These are phyloP conservation scores for Epichloe typhina DNA, from an alignment of 2,329 filamentous ascomycete genomes.

Conservation along the genomic window DNA sequence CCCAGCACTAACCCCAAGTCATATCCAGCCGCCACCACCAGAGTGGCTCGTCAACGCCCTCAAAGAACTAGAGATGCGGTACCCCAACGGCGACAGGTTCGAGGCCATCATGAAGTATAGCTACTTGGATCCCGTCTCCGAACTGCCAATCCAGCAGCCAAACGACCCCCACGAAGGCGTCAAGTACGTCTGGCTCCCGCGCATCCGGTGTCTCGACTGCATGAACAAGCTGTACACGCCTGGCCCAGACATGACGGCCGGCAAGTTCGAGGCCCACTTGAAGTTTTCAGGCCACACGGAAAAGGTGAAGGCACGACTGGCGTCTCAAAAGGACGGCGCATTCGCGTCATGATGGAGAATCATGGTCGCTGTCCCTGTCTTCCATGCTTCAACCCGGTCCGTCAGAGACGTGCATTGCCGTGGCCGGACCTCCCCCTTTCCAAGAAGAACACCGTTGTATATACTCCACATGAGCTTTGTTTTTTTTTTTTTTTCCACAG, in stretches of 20 bases:
- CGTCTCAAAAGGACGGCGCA: slow-evolving; percentile 9
- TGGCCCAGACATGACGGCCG: slow-evolving; percentile 69
- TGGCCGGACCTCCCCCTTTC: no score
- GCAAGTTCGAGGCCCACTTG: slow-evolving; percentile 87
- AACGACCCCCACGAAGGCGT: slow-evolving; percentile 47
- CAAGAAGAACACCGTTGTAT: not conserved
- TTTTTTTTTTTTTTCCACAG: no score
- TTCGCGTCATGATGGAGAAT: not conserved
- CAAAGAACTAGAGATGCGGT: slow-evolving; percentile 53
- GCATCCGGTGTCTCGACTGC: slow-evolving; percentile 86
- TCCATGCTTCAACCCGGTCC: not conserved
- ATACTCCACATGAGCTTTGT: no score
- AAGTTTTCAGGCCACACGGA: slow-evolving; percentile 72
- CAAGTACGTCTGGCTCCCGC: slow-evolving; percentile 72
- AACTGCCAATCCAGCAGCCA: slow-evolving; percentile 46
- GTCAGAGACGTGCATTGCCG: no score
- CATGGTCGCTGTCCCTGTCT: not conserved
- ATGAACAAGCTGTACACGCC: slow-evolving; percentile 90
- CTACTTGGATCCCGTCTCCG: slow-evolving; percentile 60
- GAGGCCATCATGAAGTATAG: slow-evolving; percentile 87
- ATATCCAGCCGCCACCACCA: slow-evolving; percentile 62
- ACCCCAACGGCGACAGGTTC: slow-evolving; percentile 66
- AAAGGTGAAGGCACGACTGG: slow-evolving; percentile 36
- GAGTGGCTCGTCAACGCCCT: slow-evolving; percentile 70
- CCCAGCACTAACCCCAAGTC: not conserved